Percentiles rank a stretch among this genome's conserved stretches.
Evolutionary conservation across 169 alveolate genomes (phyloP).

Genomic region (Cryptosporidium baileyi): DNA sequence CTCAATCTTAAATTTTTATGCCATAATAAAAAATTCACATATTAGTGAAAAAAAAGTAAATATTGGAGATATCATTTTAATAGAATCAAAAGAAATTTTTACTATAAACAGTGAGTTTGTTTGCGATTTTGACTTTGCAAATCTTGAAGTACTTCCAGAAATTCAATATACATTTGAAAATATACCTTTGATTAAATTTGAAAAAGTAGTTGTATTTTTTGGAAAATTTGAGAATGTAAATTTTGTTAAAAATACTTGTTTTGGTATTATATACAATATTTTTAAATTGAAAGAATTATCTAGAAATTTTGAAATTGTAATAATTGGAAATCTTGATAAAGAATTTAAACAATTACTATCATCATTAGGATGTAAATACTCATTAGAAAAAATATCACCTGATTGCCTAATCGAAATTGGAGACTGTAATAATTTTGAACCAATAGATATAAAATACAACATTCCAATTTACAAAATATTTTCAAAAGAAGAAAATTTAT

Average conservation of each 20-base stretch:
- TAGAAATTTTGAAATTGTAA: neutral
- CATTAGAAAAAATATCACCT: neutral
- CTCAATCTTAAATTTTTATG: neutral
- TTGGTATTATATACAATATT: neutral
- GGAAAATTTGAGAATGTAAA: neutral
- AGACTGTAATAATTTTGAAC: neutral
- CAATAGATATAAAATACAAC: neutral
- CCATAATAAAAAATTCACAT: neutral
- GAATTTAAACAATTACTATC: neutral
- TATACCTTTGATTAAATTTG: neutral
- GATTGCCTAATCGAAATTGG: constrained; percentile 41
- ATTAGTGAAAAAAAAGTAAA: neutral
- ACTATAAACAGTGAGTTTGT: neutral
- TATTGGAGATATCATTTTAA: constrained; percentile 3
- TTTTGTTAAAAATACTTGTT: neutral
- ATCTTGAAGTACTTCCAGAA: neutral
- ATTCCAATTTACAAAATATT: neutral
- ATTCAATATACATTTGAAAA: constrained; percentile 6
- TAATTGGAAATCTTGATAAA: constrained; percentile 10
- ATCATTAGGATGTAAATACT: constrained; percentile 25
- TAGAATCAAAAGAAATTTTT: neutral
- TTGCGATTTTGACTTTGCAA: neutral
- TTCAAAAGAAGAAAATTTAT: neutral
- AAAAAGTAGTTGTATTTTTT: constrained; percentile 2
- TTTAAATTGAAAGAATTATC: neutral